phyloP scores from a whole-genome alignment of 2,329 filamentous ascomycete species.

The Cordyceps farinosa region DNA sequence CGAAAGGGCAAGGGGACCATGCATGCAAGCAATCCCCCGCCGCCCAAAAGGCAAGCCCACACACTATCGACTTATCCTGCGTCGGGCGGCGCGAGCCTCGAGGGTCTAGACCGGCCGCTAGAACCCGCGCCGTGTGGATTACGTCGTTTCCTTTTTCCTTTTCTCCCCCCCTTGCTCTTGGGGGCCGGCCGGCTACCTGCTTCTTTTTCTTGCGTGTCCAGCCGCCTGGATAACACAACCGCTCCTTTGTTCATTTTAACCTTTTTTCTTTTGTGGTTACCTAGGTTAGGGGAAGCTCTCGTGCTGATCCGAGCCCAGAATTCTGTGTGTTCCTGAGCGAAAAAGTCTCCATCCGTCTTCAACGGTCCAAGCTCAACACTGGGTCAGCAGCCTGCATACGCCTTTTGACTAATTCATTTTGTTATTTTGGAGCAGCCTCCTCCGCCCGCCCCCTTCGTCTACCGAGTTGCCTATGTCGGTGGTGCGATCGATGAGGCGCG shows the following conservation, averaged over 20 bases:
- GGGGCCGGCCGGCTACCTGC: too few species aligned
- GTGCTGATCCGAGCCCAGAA: not conserved
- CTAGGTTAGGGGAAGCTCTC: too few species aligned
- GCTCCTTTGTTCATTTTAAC: too few species aligned
- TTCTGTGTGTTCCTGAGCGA: not conserved
- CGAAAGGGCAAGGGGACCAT: not conserved
- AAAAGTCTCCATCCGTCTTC: not conserved
- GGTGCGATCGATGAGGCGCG: slow-evolving; percentile 3
- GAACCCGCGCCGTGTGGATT: not conserved
- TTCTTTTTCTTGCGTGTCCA: too few species aligned
- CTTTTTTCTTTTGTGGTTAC: too few species aligned
- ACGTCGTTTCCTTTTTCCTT: not conserved
- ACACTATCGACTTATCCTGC: not conserved
- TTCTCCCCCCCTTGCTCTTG: not conserved
- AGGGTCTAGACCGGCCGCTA: not conserved
- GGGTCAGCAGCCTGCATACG: not conserved
- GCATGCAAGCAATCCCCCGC: not conserved
- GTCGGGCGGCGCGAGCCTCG: not conserved
- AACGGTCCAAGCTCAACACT: slow-evolving; percentile 12
- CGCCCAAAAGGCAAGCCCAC: not conserved
- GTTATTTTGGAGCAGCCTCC: not conserved
- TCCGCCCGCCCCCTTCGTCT: not conserved
- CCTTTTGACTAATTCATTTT: not conserved
- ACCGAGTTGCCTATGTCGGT: not conserved
- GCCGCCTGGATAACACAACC: too few species aligned